Conservation (phyloP, 2,329 filamentous ascomycete species). For the Nannizziopsis barbatae region DNA sequence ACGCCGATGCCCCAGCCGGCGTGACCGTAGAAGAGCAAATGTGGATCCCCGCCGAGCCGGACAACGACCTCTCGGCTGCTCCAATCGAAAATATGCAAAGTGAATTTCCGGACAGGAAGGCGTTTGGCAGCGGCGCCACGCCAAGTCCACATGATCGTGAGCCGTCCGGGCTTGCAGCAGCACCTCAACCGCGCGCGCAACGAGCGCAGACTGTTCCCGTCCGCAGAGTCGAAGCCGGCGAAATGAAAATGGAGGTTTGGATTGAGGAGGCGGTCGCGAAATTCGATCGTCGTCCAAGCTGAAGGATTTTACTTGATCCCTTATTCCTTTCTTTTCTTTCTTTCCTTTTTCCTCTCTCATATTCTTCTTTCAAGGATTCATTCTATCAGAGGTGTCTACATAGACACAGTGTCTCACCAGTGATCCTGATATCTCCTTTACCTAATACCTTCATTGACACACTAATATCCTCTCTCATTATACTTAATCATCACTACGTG, state of each 20-base stretch:
- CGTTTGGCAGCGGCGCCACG: not conserved
- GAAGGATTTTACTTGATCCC: slow-evolving; percentile 15
- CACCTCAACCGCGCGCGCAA: slow-evolving; percentile 40
- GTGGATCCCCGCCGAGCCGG: slow-evolving; percentile 51
- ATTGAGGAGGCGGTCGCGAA: slow-evolving; percentile 54
- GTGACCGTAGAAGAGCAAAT: slow-evolving; percentile 42
- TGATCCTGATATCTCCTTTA: no score
- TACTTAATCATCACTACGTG: no score
- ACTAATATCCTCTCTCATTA: no score
- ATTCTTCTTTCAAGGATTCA: no score
- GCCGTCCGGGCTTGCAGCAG: slow-evolving; percentile 3
- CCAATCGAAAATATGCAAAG: not conserved
- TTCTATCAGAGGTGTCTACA: no score
- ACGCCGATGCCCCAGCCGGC: slow-evolving; percentile 38
- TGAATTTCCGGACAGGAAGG: slow-evolving; percentile 2
- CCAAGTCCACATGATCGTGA: slow-evolving; percentile 5
- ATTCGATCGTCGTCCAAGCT: slow-evolving; percentile 29
- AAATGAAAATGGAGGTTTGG: slow-evolving; percentile 58
- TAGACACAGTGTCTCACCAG: no score
- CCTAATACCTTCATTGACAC: no score
- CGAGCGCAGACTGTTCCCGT: slow-evolving; percentile 50
- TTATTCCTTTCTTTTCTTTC: not conserved
- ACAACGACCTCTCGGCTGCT: slow-evolving; percentile 11
- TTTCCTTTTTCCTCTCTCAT: not conserved
- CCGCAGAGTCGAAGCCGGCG: slow-evolving; percentile 52